Base-by-base conservation (phyloP, 2,329 filamentous ascomycete genomes). In the Periconia sp. region DNA sequence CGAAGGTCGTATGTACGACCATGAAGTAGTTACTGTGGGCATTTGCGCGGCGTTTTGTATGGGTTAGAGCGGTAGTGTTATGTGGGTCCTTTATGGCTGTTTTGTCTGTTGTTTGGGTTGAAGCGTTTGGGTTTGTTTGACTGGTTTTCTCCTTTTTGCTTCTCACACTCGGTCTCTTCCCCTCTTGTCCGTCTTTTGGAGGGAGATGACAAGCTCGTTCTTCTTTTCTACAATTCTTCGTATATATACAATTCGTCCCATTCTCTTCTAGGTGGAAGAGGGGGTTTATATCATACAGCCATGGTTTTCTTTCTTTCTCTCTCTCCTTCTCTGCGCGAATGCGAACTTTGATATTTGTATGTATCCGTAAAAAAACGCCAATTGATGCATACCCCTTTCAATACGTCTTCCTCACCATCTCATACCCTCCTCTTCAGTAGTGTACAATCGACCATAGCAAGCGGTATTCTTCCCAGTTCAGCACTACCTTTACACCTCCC, bases 361-460 rank as follows among this genome's bases (percentile, higher is more conserved):
- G 11, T n/a, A 37, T 37, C 33, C 33, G 33, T 37, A 37, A 37
- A n/a, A n/a, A n/a, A n/a, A 27, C 55, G 55, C 55, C 55, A n/a
- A 45, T 37, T 53, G 40, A 57, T 57, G 55, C 55, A 50, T 23
- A 2, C 20, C 19, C 27, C 17, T 9, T 20, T 42, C 13, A 3
- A 10, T 27, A 35, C 31, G 23, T 41, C 48, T 35, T 20, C 41
- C 41, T 49, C 45, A n/a, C n/a, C n/a, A n/a, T 20, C 44, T 43
- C 47, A 35, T 43, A 33, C 33, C 15, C 33, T 37, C 13, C 33
- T 37, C 11, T n/a, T n/a, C 33, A 5, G 3, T 37, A n/a, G 11
- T 37, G 13, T 47, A 47, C 33, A 19, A 47, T 8, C n/a, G 11
- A 37, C 33, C 33, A n/a, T 11, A n/a, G 33, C 33, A 37, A 13